Evolutionary conservation across 441 rosid genomes (phyloP).

Genomic region (Populus trichocarpa): DNA sequence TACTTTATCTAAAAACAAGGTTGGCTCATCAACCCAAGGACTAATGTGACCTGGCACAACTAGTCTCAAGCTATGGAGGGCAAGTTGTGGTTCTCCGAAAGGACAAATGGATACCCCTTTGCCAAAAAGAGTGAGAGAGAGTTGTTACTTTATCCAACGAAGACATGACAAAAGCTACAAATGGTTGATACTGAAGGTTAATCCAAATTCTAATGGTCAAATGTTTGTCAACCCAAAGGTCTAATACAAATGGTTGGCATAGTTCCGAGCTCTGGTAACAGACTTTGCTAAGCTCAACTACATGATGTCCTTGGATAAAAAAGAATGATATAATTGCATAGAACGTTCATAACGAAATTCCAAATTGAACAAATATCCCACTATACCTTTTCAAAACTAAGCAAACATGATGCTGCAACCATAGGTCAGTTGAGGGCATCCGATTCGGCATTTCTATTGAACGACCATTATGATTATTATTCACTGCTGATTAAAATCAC

Average conservation of each 20-base stretch:
- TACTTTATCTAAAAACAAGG: not conserved
- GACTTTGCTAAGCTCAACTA: not conserved
- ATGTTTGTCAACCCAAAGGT: not conserved
- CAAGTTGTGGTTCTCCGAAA: not conserved
- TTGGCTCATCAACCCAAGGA: not conserved
- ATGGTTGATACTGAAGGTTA: not conserved
- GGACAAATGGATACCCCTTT: not conserved
- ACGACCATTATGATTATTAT: slow-evolving; percentile 2
- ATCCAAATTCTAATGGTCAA: not conserved
- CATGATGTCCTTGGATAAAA: not conserved
- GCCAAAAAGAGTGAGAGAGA: not conserved
- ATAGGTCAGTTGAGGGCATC: not conserved
- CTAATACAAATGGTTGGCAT: not conserved
- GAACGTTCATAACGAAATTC: not conserved
- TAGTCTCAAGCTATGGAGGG: not conserved
- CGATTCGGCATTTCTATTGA: not conserved
- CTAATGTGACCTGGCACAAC: not conserved
- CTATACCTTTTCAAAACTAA: slow-evolving; percentile 3
- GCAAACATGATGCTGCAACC: not conserved
- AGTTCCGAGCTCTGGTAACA: not conserved
- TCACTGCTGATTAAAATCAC: not conserved
- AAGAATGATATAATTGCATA: not conserved
- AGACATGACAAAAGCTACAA: not conserved
- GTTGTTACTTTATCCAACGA: not conserved
- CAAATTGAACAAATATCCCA: not conserved